These are phyloP conservation scores for Globisporangium spinosum DNA, from an alignment of 352 stramenopile species.

Conservation along the genomic window DNA sequence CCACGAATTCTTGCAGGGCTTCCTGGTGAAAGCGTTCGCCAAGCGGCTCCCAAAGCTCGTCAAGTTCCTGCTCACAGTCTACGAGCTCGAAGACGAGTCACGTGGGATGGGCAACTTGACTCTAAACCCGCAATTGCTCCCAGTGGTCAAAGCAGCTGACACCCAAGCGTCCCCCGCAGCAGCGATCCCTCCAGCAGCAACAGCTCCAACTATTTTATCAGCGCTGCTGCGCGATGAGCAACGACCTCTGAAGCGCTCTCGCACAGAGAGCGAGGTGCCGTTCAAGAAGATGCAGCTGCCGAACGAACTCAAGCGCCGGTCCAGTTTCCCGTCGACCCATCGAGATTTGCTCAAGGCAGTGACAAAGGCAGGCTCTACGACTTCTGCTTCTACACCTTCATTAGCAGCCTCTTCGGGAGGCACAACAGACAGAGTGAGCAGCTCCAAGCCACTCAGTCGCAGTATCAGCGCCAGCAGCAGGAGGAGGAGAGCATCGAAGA, in stretches of 20 bases:
- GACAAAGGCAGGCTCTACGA: not conserved
- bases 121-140: slow-evolving; percentile 14
- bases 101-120: slow-evolving; percentile 14
- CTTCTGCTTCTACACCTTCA: slow-evolving; percentile 18
- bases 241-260: slow-evolving; percentile 38
- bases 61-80: slow-evolving; percentile 39
- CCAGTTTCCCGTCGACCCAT: slow-evolving; percentile 19
- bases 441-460: not conserved
- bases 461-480: slow-evolving; percentile 17
- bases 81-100: slow-evolving; percentile 56
- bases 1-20: slow-evolving; percentile 55
- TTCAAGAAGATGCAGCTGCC: slow-evolving; percentile 49
- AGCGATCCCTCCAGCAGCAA: slow-evolving; percentile 3
- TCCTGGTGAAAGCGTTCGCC: slow-evolving; percentile 42
- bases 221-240: slow-evolving; percentile 50
- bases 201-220: slow-evolving; percentile 56
- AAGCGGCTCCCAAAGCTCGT: slow-evolving; percentile 44
- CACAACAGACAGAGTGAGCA: not conserved
- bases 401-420: slow-evolving; percentile 4
- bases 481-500: slow-evolving; percentile 6
- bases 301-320: slow-evolving; percentile 10
- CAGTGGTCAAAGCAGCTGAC: not conserved
- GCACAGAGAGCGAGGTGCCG: slow-evolving; percentile 23
- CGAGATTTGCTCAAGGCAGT: slow-evolving; percentile 5
- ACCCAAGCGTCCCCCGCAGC: not conserved